Evolutionary conservation across 192 early-diverging fungal genomes (phyloP), one percentile per base, ranked within the genome.

Genomic region (Linnemannia elongata): DNA sequence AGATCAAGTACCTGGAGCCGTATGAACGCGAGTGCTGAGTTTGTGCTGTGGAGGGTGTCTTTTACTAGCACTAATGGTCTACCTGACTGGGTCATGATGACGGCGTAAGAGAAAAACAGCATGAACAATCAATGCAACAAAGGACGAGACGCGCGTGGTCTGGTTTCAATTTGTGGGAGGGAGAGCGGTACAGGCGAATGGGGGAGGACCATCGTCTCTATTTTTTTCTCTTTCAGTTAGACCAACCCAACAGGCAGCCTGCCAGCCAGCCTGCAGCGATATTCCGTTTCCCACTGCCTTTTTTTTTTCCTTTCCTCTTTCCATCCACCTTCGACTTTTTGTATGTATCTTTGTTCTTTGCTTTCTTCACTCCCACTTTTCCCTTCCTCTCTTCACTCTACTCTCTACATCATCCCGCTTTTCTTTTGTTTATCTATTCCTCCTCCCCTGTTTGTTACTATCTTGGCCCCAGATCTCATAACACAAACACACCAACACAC

Each of bases 11-110:
- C n/a, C 79, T 87, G 17, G 85, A 87, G 42, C 85, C 85, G 2
- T 77, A 78, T 71, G 85, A 87, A 27, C 85, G 85, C 20, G 85
- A 87, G 66, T 87, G 85, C 55, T 87, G 68, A 85, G 55, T 41
- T 15, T 66, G 69, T 41, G 12, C n/a, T n/a, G 0, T 70, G 69
- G 30, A 6, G 20, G 49, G 5, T 39, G 22, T 52, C 18, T 20
- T 17, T 52, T n/a, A n/a, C n/a, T n/a, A n/a, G n/a, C n/a, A n/a
- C n/a, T n/a, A n/a, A n/a, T n/a, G n/a, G n/a, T n/a, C n/a, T n/a
- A n/a, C n/a, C 49, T 52, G 49, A 18, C 20, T 1, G 17, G 49
- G 13, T 66, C 60, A 66, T 66, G 30, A 66, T 66, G 60, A 66
- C 60, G 27, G 12, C 3, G 38, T 39, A 30, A 13, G 54, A 55